Evolutionary conservation across 192 early-diverging fungal genomes (phyloP).

Genomic region (Coemansia sp.): DNA sequence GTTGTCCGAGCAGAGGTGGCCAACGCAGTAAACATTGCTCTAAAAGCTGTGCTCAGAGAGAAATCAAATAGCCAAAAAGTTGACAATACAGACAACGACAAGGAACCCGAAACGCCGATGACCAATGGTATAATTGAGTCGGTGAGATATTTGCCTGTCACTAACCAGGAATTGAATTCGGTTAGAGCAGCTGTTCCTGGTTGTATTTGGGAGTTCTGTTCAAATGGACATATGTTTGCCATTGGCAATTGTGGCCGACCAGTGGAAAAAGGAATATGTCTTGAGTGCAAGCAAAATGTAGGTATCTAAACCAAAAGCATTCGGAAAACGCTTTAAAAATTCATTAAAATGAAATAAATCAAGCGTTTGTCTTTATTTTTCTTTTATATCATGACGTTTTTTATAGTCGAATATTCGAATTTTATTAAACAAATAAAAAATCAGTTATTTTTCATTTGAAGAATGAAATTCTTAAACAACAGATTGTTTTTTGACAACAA

Average conservation of each 20-base stretch:
- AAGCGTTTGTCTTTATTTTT: not conserved
- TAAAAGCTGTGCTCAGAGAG: not conserved
- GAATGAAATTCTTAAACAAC: too few species aligned
- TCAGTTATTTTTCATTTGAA: not conserved
- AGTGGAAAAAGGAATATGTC: slow-evolving; percentile 10
- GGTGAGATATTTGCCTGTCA: slow-evolving; percentile 18
- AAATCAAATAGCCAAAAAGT: not conserved
- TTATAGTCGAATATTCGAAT: not conserved
- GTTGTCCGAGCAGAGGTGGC: slow-evolving; percentile 5
- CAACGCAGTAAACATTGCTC: not conserved
- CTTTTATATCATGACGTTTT: not conserved
- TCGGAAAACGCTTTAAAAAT: too few species aligned
- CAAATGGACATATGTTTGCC: slow-evolving; percentile 29
- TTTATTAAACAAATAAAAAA: not conserved
- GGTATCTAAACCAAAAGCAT: not conserved
- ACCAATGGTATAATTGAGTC: not conserved
- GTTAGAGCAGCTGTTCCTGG: slow-evolving; percentile 36
- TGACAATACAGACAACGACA: too few species aligned
- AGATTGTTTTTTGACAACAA: too few species aligned
- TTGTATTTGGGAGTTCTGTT: slow-evolving; percentile 23
- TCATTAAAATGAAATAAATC: too few species aligned
- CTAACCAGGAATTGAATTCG: slow-evolving; percentile 15
- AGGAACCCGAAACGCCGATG: too few species aligned
- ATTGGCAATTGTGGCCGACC: slow-evolving; percentile 43
- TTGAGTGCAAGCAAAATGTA: slow-evolving; percentile 31